These are phyloP conservation scores for Solanum clarkiae DNA, from an alignment of 257 asterid genomes.

Conservation along the genomic window DNA sequence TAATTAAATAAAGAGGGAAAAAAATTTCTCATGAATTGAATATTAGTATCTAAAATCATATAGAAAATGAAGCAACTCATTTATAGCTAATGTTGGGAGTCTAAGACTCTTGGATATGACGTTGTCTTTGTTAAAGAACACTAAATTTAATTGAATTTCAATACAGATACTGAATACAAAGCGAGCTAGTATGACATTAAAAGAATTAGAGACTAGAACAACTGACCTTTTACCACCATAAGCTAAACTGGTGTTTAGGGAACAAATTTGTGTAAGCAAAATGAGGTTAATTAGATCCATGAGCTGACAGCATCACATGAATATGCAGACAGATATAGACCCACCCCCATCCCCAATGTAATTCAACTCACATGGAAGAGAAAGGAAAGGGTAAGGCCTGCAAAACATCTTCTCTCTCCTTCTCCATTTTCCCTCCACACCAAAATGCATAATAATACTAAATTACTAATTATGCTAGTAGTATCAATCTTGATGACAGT, in stretches of 20 bases:
- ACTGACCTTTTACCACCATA: background rate
- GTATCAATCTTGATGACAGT: background rate
- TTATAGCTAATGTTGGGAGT: background rate
- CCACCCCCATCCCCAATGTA: slow-evolving; percentile 19
- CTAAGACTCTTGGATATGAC: background rate
- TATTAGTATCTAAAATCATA: background rate
- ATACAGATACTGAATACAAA: no score
- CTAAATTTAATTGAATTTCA: no score
- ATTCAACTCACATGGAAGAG: slow-evolving; percentile 44
- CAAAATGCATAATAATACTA: background rate
- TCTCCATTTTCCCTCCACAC: slow-evolving; percentile 4
- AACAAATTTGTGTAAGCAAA: background rate
- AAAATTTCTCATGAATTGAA: background rate
- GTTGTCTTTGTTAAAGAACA: background rate
- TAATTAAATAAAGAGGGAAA: no score
- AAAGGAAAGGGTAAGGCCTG: slow-evolving; percentile 14
- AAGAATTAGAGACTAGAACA: background rate
- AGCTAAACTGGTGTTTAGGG: background rate
- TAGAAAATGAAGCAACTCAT: background rate
- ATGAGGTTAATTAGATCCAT: background rate
- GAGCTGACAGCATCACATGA: slow-evolving; percentile 65
- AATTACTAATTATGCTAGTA: background rate
- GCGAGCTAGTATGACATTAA: background rate
- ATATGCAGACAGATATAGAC: slow-evolving; percentile 35
- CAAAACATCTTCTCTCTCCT: background rate